A percentile compares a stretch with the other conserved stretches of the same genome.
These are phyloP conservation scores for Clavispora fructus DNA, from an alignment of 805 yeast genomes.

Conservation along the genomic window DNA sequence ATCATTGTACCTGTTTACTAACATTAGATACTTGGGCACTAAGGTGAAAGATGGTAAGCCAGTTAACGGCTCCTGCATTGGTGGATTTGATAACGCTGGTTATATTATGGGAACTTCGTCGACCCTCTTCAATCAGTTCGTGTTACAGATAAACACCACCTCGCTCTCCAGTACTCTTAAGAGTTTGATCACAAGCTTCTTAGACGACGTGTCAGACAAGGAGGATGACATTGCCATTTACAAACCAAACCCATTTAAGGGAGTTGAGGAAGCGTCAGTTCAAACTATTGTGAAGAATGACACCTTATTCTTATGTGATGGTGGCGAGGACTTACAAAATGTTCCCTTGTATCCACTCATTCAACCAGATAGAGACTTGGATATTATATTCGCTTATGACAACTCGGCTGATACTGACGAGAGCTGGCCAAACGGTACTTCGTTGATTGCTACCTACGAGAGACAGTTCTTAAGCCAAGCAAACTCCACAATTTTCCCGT, in stretches of 20 bases:
- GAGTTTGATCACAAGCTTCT: conserved; percentile 19
- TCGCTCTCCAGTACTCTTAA: conserved; percentile 20
- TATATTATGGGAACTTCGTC: conserved; percentile 38
- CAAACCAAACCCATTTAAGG: conserved; percentile 36
- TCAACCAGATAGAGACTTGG: conserved; percentile 31
- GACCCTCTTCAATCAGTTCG: conserved; percentile 31
- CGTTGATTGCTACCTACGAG: conserved; percentile 29
- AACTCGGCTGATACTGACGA: conserved; percentile 27
- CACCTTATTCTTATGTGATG: conserved; percentile 36
- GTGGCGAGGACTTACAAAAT: conserved; percentile 40
- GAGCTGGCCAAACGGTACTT: conserved; percentile 42
- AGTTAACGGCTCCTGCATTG: conserved; percentile 43
- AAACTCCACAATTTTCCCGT: conserved; percentile 22
- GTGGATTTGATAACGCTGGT: conserved; percentile 67
- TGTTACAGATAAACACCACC: conserved; percentile 19
- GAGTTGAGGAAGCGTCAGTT: conserved; percentile 15
- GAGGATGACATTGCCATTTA: conserved; percentile 36
- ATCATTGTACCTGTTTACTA: conserved; percentile 57
- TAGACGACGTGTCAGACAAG: conserved; percentile 18
- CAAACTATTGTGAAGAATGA: conserved; percentile 21
- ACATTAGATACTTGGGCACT: conserved; percentile 67
- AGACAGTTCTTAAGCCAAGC: conserved; percentile 25
- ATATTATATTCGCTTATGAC: conserved; percentile 39
- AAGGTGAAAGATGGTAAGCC: conserved; percentile 57
- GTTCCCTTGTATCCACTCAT: conserved; percentile 38